Evolutionary conservation across 2,329 filamentous ascomycete genomes (phyloP).

Genomic region (Colletotrichum spaethianum): DNA sequence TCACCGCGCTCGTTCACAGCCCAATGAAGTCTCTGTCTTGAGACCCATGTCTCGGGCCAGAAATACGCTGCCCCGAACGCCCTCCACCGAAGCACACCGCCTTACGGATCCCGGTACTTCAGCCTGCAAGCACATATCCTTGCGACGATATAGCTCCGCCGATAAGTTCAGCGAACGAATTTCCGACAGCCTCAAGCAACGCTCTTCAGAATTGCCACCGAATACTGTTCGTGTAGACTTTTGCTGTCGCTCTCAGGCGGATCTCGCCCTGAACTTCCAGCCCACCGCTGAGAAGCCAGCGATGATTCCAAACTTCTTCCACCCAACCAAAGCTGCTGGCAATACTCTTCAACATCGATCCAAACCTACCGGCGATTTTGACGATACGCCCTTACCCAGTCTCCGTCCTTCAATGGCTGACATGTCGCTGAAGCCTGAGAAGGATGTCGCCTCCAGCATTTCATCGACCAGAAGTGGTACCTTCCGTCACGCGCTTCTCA

Average conservation of each 20-base stretch:
- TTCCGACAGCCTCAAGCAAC: background rate
- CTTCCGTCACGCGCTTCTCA: slow-evolving; percentile 46
- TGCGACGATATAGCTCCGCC: slow-evolving; percentile 32
- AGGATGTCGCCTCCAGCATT: slow-evolving; percentile 7
- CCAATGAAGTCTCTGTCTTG: background rate
- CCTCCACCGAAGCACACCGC: slow-evolving; percentile 30
- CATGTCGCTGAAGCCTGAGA: slow-evolving; percentile 34
- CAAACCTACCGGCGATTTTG: slow-evolving; percentile 46
- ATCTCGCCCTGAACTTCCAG: slow-evolving; percentile 7
- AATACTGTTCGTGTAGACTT: background rate
- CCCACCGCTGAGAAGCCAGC: background rate
- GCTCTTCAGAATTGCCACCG: background rate
- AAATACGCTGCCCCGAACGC: slow-evolving; percentile 32
- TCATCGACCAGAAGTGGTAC: slow-evolving; percentile 29
- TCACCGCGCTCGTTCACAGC: background rate
- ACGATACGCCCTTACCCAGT: slow-evolving; percentile 52
- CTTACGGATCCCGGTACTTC: slow-evolving; percentile 21
- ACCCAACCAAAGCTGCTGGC: slow-evolving; percentile 20
- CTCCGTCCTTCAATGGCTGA: slow-evolving; percentile 47
- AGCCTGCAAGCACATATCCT: slow-evolving; percentile 16
- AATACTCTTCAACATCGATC: background rate
- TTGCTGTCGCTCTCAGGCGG: slow-evolving; percentile 7
- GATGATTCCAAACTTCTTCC: slow-evolving; percentile 38
- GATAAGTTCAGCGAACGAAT: background rate
- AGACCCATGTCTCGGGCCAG: slow-evolving; percentile 20